Evolutionary conservation across 768 basidiomycete genomes (phyloP), one percentile per base, ranked within the genome.

Genomic region (Trametes gibbosa): DNA sequence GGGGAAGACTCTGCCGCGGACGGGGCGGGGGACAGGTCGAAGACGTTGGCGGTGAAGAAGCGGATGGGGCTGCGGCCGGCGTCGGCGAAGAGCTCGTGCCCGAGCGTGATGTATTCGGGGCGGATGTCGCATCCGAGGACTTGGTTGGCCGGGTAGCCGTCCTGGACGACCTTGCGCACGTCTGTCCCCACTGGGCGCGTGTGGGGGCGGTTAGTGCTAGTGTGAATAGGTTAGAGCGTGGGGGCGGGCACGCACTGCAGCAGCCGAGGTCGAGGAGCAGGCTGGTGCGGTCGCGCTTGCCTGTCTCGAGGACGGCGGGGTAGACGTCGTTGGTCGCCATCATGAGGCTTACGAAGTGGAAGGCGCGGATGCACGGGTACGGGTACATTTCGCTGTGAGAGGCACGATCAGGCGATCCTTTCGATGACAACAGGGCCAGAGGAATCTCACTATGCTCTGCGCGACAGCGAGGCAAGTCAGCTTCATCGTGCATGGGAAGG

Each of bases 191-290:
- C 73, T 74, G 50, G 2, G 13, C 17, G 41, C n/a, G 48, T 32
- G 6, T 17, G 21, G 8, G 6, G 7, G 6, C 17, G 3, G 12
- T 41, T 2, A 43, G 47, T 21, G 25, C 40, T 3, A 14, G 7
- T n/a, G 12, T 14, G 27, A 34, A 19, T 19, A 7, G 14, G 3
- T 35, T 35, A 6, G 0, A 23, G 6, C n/a, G n/a, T n/a, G n/a
- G n/a, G n/a, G n/a, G n/a, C n/a, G n/a, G n/a, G 14, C 14, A 67
- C 73, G 16, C 51, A 73, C 72, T 73, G 62, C 69, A 70, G 61
- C 73, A 74, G 5, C 73, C 72, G 13, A 74, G 42, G 47, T 74
- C 72, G 4, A 74, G 56, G 59, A 73, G 66, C 5, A 68, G 29
- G 2, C 13, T 17, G 6, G 71, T 63, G 7, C 62, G 39, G 9